Evolutionary conservation across 2,329 filamentous ascomycete genomes (phyloP).

Genomic region (Beauveria asiatica): DNA sequence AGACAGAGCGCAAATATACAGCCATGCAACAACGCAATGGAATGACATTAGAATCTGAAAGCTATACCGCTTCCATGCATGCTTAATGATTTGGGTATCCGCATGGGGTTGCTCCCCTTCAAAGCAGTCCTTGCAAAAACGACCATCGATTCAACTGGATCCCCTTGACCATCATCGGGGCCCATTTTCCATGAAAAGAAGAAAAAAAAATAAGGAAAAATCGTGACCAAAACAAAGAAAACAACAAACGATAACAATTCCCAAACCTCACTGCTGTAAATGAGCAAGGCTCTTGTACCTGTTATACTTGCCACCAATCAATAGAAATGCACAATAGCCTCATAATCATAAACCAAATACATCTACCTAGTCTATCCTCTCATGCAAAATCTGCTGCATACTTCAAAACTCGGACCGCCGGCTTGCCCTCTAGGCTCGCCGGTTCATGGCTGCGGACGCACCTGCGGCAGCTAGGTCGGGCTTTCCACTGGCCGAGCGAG

Average conservation of each 20-base stretch:
- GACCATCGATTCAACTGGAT: background rate
- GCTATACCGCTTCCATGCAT: slow-evolving; percentile 8
- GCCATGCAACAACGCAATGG: background rate
- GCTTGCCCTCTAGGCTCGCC: slow-evolving; percentile 10
- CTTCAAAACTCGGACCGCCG: slow-evolving; percentile 5
- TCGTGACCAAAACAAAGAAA: background rate
- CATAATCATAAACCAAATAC: slow-evolving; percentile 9
- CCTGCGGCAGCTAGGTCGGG: slow-evolving; percentile 51
- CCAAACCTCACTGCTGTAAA: slow-evolving; percentile 4
- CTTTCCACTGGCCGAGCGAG: slow-evolving; percentile 48
- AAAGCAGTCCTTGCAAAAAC: slow-evolving; percentile 8
- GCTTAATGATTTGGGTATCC: slow-evolving; percentile 11
- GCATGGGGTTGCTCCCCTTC: slow-evolving; percentile 9
- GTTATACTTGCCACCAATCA: background rate
- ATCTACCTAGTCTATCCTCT: background rate
- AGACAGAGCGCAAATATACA: background rate
- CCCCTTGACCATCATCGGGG: slow-evolving; percentile 1
- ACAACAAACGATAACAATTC: background rate
- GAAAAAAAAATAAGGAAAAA: background rate
- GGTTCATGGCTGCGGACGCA: slow-evolving; percentile 39
- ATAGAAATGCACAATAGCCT: background rate
- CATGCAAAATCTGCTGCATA: background rate
- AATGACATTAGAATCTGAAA: background rate
- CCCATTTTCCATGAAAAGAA: slow-evolving; percentile 1
- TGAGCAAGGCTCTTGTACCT: background rate